A percentile compares a stretch with the other conserved stretches of the same genome.
Conservation (phyloP, 768 basidiomycete species). For the Hemileccinum impolitum region DNA sequence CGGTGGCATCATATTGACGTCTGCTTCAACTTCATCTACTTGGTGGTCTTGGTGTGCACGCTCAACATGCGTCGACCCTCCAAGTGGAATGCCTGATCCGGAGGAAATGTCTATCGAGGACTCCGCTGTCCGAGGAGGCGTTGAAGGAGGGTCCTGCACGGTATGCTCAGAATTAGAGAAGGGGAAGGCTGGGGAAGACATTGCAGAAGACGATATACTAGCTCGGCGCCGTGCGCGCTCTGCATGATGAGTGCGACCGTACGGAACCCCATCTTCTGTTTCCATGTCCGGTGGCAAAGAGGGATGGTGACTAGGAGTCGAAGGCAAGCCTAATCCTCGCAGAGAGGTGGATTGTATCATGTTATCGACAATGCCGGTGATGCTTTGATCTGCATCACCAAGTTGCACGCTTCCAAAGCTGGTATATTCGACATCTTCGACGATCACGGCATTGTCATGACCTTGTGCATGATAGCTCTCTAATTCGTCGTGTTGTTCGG, state of each 20-base stretch:
- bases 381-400: constrained; percentile 49
- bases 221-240: constrained; percentile 42
- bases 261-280: constrained; percentile 60
- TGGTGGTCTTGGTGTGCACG: constrained; percentile 27
- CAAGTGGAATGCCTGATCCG: constrained; percentile 27
- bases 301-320: constrained; percentile 36
- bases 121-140: constrained; percentile 19
- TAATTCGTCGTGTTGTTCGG: constrained; percentile 10
- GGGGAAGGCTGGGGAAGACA: constrained; percentile 37
- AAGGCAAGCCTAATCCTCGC: constrained; percentile 26
- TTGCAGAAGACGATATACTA: constrained; percentile 31
- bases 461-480: constrained; percentile 15
- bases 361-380: constrained; percentile 69
- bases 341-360: constrained; percentile 46
- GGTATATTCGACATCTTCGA: constrained; percentile 10
- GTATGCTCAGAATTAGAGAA: constrained; percentile 20
- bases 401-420: constrained; percentile 43
- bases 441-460: neutral
- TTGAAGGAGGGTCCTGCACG: constrained; percentile 17
- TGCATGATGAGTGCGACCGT: constrained; percentile 61
- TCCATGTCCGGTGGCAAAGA: constrained; percentile 51
- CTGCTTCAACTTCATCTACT: constrained; percentile 34
- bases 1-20: constrained; percentile 44
- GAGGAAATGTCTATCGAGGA: constrained; percentile 24
- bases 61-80: constrained; percentile 39